These are phyloP conservation scores for Globisporangium acanthophoron DNA, from an alignment of 352 stramenopile species.

Conservation along the genomic window DNA sequence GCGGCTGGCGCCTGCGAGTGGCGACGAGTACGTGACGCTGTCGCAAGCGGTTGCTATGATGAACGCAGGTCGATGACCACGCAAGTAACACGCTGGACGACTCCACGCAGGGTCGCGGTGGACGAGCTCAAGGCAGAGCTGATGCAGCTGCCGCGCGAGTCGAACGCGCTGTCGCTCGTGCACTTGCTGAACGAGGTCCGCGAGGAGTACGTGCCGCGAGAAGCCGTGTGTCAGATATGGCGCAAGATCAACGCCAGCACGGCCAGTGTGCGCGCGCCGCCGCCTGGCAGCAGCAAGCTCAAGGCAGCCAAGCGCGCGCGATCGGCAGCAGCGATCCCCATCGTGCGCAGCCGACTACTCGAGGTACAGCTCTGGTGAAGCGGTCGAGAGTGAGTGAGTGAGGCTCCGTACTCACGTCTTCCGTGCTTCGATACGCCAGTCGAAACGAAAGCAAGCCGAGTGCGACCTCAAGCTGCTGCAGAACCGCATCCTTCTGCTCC, in stretches of 20 bases:
- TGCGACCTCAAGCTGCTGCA: constrained; percentile 68
- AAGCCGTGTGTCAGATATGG: constrained; percentile 51
- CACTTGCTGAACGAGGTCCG: constrained; percentile 40
- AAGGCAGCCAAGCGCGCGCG: constrained; percentile 26
- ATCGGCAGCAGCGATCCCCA: constrained; percentile 36
- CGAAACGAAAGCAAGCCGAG: constrained; percentile 68
- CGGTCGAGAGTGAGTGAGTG: not conserved
- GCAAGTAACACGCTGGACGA: not conserved
- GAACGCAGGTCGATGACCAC: not conserved
- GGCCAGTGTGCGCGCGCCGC: not conserved
- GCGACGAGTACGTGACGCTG: constrained; percentile 32
- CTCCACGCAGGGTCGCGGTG: constrained; percentile 26
- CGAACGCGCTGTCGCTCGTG: constrained; percentile 28
- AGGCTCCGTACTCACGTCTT: not conserved
- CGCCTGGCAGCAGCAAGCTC: not conserved
- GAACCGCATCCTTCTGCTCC: constrained; percentile 61
- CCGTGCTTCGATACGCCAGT: constrained; percentile 16
- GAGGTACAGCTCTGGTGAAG: constrained; percentile 20
- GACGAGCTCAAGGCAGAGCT: constrained; percentile 27
- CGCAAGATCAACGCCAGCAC: constrained; percentile 23
- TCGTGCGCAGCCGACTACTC: constrained; percentile 43
- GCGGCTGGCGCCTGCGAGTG: constrained; percentile 25
- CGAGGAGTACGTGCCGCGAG: constrained; percentile 45
- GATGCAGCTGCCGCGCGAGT: constrained; percentile 25
- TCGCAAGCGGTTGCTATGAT: not conserved